Evolutionary conservation across 176 grass and related monocot species (phyloP).

Genomic region (Hyparrhenia diplandra): DNA sequence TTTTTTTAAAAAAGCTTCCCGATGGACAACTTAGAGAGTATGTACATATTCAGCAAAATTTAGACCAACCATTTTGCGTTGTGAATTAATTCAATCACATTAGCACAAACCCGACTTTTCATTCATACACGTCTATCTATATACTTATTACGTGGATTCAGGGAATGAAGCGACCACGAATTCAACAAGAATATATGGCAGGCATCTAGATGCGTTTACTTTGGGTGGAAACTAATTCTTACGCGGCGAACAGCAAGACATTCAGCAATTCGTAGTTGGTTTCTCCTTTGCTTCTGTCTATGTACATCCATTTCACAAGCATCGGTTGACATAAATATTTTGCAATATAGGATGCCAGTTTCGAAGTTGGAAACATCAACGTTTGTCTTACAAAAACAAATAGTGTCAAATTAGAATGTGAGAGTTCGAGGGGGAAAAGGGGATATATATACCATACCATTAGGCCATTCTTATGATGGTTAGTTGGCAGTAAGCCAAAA

Average conservation of each 20-base stretch:
- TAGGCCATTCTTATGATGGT: too few relatives aligned
- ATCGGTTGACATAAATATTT: background rate
- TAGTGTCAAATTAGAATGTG: background rate
- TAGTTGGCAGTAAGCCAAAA: too few relatives aligned
- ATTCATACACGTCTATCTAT: background rate
- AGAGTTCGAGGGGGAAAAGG: too few relatives aligned
- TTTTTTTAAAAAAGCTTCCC: background rate
- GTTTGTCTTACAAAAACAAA: background rate
- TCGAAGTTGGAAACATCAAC: background rate
- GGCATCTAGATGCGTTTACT: background rate
- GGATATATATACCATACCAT: too few relatives aligned
- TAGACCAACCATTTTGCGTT: background rate
- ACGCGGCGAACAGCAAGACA: too few relatives aligned
- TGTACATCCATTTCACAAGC: background rate
- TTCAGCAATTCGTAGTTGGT: background rate
- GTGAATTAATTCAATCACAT: background rate
- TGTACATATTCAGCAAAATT: background rate
- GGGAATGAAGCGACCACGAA: background rate
- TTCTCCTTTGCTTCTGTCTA: background rate
- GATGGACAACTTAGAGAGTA: background rate
- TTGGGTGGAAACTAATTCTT: background rate
- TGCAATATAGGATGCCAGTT: background rate
- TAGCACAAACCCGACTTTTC: background rate
- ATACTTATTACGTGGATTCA: background rate
- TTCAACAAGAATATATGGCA: conserved; percentile 7